phyloP scores from a whole-genome alignment of 1,284 basidiomycete genomes.

The Coriolopsis trogii region DNA sequence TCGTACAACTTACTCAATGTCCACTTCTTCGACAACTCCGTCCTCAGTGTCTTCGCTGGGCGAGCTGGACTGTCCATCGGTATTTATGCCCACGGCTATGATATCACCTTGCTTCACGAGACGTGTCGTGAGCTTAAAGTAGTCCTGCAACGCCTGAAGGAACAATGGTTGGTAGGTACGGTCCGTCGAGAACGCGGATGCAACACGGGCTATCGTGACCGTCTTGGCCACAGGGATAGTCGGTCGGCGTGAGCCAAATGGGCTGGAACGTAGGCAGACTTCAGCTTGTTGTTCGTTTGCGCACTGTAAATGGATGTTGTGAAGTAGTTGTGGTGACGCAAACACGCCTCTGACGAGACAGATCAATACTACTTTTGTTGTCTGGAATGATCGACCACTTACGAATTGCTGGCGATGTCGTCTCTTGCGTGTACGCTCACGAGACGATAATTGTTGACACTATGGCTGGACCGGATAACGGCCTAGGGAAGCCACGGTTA shows the following conservation, averaged over 20 bases:
- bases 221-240: conserved; percentile 72
- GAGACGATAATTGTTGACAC: conserved; percentile 41
- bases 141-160: conserved; percentile 65
- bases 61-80: conserved; percentile 38
- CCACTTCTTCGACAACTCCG: conserved; percentile 26
- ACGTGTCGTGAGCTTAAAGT: conserved; percentile 63
- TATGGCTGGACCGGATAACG: conserved; percentile 10
- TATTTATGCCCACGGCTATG: conserved; percentile 72
- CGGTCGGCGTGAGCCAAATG: conserved; percentile 58
- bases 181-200: conserved; percentile 79
- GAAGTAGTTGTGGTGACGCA: conserved; percentile 61
- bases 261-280: conserved; percentile 49
- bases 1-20: conserved; percentile 14
- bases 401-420: conserved; percentile 38
- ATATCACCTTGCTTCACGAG: conserved; percentile 84
- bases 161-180: conserved; percentile 76
- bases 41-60: conserved; percentile 37
- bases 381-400: conserved; percentile 11
- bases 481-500: conserved; percentile 13
- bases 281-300: conserved; percentile 25
- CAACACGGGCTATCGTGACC: conserved; percentile 83
- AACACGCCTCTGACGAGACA: conserved; percentile 19
- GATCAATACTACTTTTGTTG: background rate
- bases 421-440: conserved; percentile 64
- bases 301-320: conserved; percentile 47